Percentiles rank a stretch among this genome's conserved stretches.
These are phyloP conservation scores for Neurospora sp. DNA, from an alignment of 495 filamentous ascomycete genomes.

Conservation along the genomic window DNA sequence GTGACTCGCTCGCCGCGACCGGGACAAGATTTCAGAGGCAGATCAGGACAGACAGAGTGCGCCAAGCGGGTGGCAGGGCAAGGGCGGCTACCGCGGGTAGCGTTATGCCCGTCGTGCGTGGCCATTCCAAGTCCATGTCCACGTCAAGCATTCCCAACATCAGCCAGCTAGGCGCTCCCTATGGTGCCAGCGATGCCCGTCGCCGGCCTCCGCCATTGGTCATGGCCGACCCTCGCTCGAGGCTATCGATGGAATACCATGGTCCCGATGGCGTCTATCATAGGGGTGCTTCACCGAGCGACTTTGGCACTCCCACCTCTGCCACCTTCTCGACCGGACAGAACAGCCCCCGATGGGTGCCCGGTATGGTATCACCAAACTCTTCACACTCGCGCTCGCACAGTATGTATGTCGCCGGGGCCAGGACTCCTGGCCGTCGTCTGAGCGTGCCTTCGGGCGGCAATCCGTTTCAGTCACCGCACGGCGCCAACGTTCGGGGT, in stretches of 20 bases:
- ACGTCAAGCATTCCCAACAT: conserved; percentile 60
- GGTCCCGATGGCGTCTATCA: conserved; percentile 43
- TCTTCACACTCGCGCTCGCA: conserved; percentile 52
- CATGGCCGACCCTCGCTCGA: conserved; percentile 56
- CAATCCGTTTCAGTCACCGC: conserved; percentile 64
- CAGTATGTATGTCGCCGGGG: conserved; percentile 53
- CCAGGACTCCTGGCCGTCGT: conserved; percentile 58
- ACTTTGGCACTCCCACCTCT: conserved; percentile 68
- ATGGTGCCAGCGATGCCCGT: conserved; percentile 50
- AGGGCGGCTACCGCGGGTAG: conserved; percentile 65
- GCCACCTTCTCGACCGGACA: conserved; percentile 62
- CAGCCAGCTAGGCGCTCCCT: conserved; percentile 62
- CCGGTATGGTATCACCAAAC: conserved; percentile 56
- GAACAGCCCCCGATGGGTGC: conserved; percentile 61
- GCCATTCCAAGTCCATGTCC: conserved; percentile 75
- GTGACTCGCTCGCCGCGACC: conserved; percentile 86
- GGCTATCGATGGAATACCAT: conserved; percentile 54
- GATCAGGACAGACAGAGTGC: conserved; percentile 65
- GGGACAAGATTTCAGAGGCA: conserved; percentile 91
- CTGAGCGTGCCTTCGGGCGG: conserved; percentile 70
- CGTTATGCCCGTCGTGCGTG: conserved; percentile 52
- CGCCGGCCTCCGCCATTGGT: conserved; percentile 73
- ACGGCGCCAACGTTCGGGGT: conserved; percentile 44
- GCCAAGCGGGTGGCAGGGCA: conserved; percentile 59
- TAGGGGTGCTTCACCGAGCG: conserved; percentile 49